Base-by-base conservation (phyloP, 23 red algal species). In the Gracilariopsis chorda region DNA sequence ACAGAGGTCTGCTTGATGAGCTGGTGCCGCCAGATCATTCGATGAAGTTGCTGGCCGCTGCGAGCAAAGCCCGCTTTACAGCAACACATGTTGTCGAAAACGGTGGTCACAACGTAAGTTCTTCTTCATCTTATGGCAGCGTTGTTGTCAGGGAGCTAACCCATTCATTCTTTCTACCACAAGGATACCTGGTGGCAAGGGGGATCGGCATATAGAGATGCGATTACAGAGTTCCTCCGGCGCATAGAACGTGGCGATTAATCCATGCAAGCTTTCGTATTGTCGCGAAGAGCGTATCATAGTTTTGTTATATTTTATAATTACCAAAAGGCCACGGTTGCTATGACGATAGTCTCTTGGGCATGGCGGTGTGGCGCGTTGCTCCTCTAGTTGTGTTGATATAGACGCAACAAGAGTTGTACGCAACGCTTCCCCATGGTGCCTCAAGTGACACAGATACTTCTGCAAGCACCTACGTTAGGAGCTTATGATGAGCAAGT, bases 121-220 rank as follows among this genome's bases (percentile, higher is more conserved):
- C 27, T 6, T 21, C 25, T 30, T 20, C 30, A 13, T n/a, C n/a
- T n/a, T n/a, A n/a, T n/a, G n/a, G n/a, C n/a, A n/a, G n/a, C n/a
- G n/a, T n/a, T 27, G 23, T 17, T 8, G 12, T 11, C 12, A 32
- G 48, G 7, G 48, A 76, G 4, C 24, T 78, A 78, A 52, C 72
- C 4, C 3, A 6, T 76, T 13, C 36, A 4, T 10, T 3, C 20
- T 35, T 51, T 52, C 1, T 20, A 78, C 28, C 0, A 17, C 1
- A 13, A 88, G 83, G 96, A 98, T 60, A 98, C 96, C 10, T 98
- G 96, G 96, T 98, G 94, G 60, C 51, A 51, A 19, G 96, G 96
- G 20, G 96, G 96, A 24, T 46, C 35, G 14, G 46, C 29, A 4
- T 98, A 98, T 69, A 90, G 90, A 32, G 28, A 64, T 13, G 86